Evolutionary conservation across 1,284 basidiomycete genomes (phyloP).

Genomic region (Ustilago cynodontis): DNA sequence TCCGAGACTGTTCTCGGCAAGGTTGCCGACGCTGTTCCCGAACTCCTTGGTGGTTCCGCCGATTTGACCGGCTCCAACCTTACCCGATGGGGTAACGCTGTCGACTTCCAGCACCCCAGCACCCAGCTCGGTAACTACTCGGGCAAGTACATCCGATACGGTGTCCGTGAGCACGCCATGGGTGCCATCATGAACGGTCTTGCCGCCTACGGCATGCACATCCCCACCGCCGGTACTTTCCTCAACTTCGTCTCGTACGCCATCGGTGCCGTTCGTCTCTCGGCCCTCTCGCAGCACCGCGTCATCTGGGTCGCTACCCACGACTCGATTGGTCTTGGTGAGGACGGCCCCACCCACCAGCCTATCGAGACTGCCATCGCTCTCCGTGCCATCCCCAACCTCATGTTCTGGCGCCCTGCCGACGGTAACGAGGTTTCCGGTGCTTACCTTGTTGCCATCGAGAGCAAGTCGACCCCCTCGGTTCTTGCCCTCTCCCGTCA

Average conservation of each 20-base stretch:
- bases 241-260: slow-evolving; percentile 93
- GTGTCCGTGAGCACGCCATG: slow-evolving; percentile 98
- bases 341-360: slow-evolving; percentile 97
- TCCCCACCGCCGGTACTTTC: slow-evolving; percentile 75
- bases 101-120: slow-evolving; percentile 89
- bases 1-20: slow-evolving; percentile 89
- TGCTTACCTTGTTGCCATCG: slow-evolving; percentile 84
- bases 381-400: slow-evolving; percentile 89
- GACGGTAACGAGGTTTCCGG: slow-evolving; percentile 95
- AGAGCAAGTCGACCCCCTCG: slow-evolving; percentile 82
- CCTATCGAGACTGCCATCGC: slow-evolving; percentile 89
- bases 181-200: slow-evolving; percentile 93
- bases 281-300: slow-evolving; percentile 87
- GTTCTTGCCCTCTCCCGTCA: slow-evolving; percentile 86
- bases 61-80: slow-evolving; percentile 93
- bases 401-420: slow-evolving; percentile 79
- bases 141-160: slow-evolving; percentile 92
- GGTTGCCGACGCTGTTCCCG: slow-evolving; percentile 81
- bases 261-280: slow-evolving; percentile 88
- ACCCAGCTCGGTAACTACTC: slow-evolving; percentile 86
- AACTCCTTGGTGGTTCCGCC: slow-evolving; percentile 84
- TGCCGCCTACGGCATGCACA: slow-evolving; percentile 84
- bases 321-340: slow-evolving; percentile 73
- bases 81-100: slow-evolving; percentile 81
- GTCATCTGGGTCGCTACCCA: slow-evolving; percentile 89